Evolutionary conservation across 495 filamentous ascomycete species (phyloP).

Genomic region (Penicillium dipodomyicola): DNA sequence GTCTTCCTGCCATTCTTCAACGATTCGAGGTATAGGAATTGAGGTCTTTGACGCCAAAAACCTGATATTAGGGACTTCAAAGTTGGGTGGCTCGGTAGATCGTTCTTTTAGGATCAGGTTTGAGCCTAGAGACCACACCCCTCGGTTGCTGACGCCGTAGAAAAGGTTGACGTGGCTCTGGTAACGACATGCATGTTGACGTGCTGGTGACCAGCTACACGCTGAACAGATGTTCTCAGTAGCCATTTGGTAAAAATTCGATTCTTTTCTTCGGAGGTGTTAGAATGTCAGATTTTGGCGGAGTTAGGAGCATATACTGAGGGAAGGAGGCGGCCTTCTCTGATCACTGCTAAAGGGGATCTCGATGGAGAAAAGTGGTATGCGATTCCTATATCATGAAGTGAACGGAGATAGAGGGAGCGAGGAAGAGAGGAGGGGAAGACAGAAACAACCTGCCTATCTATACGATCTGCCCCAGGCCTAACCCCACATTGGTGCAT

Average conservation of each 20-base stretch:
- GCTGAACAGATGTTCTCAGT: conserved; percentile 19
- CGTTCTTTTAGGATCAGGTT: conserved; percentile 32
- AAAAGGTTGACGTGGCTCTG: conserved; percentile 36
- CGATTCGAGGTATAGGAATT: conserved; percentile 17
- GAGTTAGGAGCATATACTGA: background rate
- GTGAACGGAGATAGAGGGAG: too few species aligned
- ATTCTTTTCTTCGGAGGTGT: background rate
- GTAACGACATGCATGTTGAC: conserved; percentile 28
- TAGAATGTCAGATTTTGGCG: background rate
- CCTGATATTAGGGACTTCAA: conserved; percentile 15
- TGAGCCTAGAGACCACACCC: conserved; percentile 34
- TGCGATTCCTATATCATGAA: too few species aligned
- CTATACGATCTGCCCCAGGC: too few species aligned
- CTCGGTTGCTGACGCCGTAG: conserved; percentile 31
- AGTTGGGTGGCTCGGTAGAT: conserved; percentile 9
- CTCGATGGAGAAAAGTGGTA: too few species aligned
- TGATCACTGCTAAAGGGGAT: too few species aligned
- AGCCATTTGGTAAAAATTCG: background rate
- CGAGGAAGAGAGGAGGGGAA: too few species aligned
- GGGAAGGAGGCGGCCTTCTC: too few species aligned
- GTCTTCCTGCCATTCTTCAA: conserved; percentile 18
- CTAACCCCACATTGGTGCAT: too few species aligned
- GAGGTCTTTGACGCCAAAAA: conserved; percentile 16
- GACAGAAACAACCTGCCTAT: too few species aligned
- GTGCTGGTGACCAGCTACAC: conserved; percentile 27